Percentiles rank a stretch among this genome's conserved stretches.
Conservation (phyloP, 1,139 yeast species). For the Yamadazyma diddensiae region DNA sequence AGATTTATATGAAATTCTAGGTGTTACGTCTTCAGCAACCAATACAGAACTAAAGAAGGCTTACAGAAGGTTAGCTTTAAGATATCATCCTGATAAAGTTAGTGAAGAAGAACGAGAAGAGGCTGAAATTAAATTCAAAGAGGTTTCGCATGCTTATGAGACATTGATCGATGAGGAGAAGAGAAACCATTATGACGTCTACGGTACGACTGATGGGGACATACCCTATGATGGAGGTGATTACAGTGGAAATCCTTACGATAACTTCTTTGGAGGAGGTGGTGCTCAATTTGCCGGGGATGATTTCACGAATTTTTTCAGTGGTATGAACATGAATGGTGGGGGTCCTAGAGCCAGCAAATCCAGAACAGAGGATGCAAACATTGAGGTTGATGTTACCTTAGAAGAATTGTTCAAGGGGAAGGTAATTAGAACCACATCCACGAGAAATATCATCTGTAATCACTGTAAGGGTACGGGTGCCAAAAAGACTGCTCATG, state of each 20-base stretch:
- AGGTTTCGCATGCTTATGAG: constrained; percentile 76
- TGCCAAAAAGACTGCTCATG: constrained; percentile 57
- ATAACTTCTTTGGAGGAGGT: constrained; percentile 28
- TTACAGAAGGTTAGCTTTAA: constrained; percentile 69
- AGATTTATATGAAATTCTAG: constrained; percentile 65
- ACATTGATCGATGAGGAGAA: constrained; percentile 60
- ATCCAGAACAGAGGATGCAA: constrained; percentile 61
- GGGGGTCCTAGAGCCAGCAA: constrained; percentile 12
- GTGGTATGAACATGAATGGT: constrained; percentile 37
- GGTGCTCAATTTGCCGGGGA: constrained; percentile 48
- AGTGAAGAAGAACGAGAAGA: constrained; percentile 60
- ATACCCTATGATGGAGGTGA: constrained; percentile 18
- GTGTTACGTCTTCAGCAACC: constrained; percentile 61
- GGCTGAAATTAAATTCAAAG: constrained; percentile 74
- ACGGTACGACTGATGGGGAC: constrained; percentile 47
- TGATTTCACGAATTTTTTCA: constrained; percentile 73
- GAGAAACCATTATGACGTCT: constrained; percentile 55
- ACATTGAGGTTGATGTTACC: constrained; percentile 58
- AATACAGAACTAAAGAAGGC: constrained; percentile 70
- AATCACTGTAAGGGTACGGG: constrained; percentile 73
- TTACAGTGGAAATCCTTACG: constrained; percentile 41
- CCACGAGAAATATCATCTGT: constrained; percentile 74
- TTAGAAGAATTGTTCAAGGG: constrained; percentile 82
- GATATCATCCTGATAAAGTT: constrained; percentile 80
- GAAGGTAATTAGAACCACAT: constrained; percentile 70